Evolutionary conservation across 2,329 filamentous ascomycete species (phyloP).

Genomic region (Colletotrichum sp.): DNA sequence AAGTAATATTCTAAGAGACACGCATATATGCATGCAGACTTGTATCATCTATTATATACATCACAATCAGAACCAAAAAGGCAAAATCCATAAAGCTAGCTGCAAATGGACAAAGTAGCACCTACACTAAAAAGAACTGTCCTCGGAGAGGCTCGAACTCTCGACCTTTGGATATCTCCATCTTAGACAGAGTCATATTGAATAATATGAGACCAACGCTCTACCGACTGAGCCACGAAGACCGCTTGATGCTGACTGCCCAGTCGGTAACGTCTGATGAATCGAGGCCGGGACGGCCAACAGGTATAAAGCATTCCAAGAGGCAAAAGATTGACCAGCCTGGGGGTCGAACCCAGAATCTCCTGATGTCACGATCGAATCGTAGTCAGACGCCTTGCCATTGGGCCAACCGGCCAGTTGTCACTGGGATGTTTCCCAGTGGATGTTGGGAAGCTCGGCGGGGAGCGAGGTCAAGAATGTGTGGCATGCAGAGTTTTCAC

Average conservation of each 20-base stretch:
- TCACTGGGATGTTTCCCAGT: not conserved
- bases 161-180: slow-evolving; percentile 19
- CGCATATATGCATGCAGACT: no score
- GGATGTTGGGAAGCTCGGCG: rapidly evolving
- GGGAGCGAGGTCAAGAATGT: rapidly evolving
- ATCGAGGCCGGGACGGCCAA: not conserved
- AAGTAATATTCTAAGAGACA: no score
- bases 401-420: slow-evolving; percentile 33
- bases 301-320: not conserved
- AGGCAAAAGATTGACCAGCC: slow-evolving; percentile 15
- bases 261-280: rapidly evolving
- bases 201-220: slow-evolving; percentile 21
- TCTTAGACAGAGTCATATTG: not conserved
- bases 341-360: slow-evolving; percentile 23
- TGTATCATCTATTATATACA: no score
- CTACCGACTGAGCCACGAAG: slow-evolving; percentile 21
- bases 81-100: no score
- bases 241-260: not conserved
- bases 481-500: not conserved
- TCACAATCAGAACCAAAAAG: no score
- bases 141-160: slow-evolving; percentile 21
- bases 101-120: no score
- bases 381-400: slow-evolving; percentile 50
- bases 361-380: slow-evolving; percentile 22
- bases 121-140: not conserved